Percentiles rank a stretch among this genome's conserved stretches.
phyloP scores from a whole-genome alignment of 345 rosid genomes.

The Noccaea caerulescens region DNA sequence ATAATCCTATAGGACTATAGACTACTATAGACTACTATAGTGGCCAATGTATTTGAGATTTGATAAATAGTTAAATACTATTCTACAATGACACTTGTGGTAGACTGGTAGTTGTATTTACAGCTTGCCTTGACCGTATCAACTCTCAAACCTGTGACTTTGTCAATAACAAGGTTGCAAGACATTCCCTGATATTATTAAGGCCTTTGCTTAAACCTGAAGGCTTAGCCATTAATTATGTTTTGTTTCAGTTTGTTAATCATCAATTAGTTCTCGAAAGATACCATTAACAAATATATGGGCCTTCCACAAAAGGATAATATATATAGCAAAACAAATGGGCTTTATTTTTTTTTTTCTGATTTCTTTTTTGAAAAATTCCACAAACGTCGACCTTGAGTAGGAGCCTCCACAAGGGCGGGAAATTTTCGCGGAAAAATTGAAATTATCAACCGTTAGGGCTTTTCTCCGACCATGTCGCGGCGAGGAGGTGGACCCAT shows the following conservation, averaged over 20 bases:
- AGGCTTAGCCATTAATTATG: too few species aligned
- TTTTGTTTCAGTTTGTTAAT: too few species aligned
- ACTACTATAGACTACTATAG: background rate
- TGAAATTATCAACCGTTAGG: conserved; percentile 29
- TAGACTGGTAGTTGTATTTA: background rate
- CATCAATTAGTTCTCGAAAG: background rate
- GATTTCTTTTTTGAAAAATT: background rate
- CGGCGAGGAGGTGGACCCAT: conserved; percentile 60
- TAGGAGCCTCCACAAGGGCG: conserved; percentile 32
- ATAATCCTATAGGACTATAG: background rate
- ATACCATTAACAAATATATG: background rate
- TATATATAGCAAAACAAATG: background rate
- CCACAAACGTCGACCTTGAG: background rate
- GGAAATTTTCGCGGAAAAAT: conserved; percentile 37
- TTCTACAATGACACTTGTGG: background rate
- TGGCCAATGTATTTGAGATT: too few species aligned
- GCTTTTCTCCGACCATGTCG: conserved; percentile 47
- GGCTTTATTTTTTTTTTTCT: background rate
- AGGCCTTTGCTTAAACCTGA: too few species aligned
- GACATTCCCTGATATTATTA: too few species aligned
- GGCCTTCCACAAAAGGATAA: background rate
- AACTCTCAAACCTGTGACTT: too few species aligned
- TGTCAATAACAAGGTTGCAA: too few species aligned
- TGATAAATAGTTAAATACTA: too few species aligned
- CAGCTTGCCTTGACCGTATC: too few species aligned